phyloP scores from a whole-genome alignment of 495 filamentous ascomycete species.

The Parachaetomium inaequale region DNA sequence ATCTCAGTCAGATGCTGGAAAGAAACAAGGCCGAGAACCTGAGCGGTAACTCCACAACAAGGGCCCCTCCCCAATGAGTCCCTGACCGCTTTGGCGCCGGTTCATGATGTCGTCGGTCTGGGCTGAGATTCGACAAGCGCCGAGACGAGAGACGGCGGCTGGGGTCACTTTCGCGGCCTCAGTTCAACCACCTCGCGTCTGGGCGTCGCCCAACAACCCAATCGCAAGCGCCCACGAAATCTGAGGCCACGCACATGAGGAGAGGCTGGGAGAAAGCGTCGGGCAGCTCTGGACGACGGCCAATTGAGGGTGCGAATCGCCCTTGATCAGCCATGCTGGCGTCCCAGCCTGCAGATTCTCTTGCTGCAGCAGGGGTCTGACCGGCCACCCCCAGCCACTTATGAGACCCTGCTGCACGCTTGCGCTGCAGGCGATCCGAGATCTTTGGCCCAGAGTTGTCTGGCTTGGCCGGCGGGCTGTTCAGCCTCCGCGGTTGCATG shows the following conservation, averaged over 20 bases:
- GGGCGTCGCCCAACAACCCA: slow-evolving; percentile 17
- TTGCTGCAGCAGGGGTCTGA: slow-evolving; percentile 26
- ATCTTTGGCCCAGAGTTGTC: slow-evolving; percentile 17
- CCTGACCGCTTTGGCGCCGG: slow-evolving; percentile 5
- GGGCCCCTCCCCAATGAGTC: neutral
- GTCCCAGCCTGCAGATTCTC: slow-evolving; percentile 29
- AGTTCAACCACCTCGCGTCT: neutral
- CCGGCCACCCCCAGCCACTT: slow-evolving; percentile 22
- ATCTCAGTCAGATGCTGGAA: slow-evolving; percentile 6
- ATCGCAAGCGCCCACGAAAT: slow-evolving; percentile 32
- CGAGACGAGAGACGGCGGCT: slow-evolving; percentile 2
- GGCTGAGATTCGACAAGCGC: neutral
- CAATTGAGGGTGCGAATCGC: slow-evolving; percentile 24
- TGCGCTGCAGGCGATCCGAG: slow-evolving; percentile 22
- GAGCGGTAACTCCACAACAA: neutral
- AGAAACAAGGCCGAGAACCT: neutral
- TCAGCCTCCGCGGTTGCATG: slow-evolving; percentile 3
- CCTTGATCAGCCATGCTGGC: slow-evolving; percentile 24
- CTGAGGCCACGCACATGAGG: slow-evolving; percentile 13
- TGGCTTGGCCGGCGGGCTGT: slow-evolving; percentile 8
- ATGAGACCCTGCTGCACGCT: slow-evolving; percentile 16
- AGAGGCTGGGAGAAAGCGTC: slow-evolving; percentile 30
- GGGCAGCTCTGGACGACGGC: slow-evolving; percentile 9
- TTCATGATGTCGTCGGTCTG: neutral
- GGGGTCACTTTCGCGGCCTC: neutral